Evolutionary conservation across 2,329 filamentous ascomycete species (phyloP), one percentile per base, ranked within the genome.

Genomic region (Sporothrix brasiliensis): DNA sequence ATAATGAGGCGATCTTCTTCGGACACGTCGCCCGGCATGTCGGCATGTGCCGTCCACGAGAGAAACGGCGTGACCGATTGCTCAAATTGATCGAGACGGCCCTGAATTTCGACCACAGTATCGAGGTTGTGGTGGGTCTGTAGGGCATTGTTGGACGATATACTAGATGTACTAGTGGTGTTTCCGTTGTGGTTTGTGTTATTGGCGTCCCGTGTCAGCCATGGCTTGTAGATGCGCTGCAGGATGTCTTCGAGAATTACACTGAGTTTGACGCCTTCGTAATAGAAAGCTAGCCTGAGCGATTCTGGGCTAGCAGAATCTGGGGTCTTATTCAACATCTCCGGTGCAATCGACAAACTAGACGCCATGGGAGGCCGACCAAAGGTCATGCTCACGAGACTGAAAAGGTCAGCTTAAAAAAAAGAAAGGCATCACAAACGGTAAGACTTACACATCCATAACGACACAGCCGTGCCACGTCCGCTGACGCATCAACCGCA

Each of bases 351-450:
- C 10, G 69, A 71, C n/a, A 71, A 21, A 16, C 58, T 67, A 24
- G 71, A 71, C 2, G 71, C 67, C 71, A 72, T 68, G 2, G 71
- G 69, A 1, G 71, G 71, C 10, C 71, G 71, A 21, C 71, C 71
- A 69, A 72, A 71, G 0, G 71, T 72, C 69, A 71, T 72, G 69
- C 71, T 70, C 27, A 72, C 71, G 30, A 72, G 71, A 21, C 63
- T 66, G 63, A 2, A 39, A 0, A 34, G 27, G 27, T 66, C 13
- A 66, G 47, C 41, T 44, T 11, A 44, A 44, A 9, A 16, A 44
- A 16, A 13, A 2, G 3, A 44, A 44, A 44, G 14, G 41, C 3
- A 2, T 13, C 13, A 39, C 4, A 11, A 9, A 34, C 13, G 5
- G 21, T 2, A 19, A 30, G 5, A 50, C 61, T 6, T 52, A 66